Evolutionary conservation across 2,329 filamentous ascomycete genomes (phyloP).

Genomic region (Erysiphe pulchra): DNA sequence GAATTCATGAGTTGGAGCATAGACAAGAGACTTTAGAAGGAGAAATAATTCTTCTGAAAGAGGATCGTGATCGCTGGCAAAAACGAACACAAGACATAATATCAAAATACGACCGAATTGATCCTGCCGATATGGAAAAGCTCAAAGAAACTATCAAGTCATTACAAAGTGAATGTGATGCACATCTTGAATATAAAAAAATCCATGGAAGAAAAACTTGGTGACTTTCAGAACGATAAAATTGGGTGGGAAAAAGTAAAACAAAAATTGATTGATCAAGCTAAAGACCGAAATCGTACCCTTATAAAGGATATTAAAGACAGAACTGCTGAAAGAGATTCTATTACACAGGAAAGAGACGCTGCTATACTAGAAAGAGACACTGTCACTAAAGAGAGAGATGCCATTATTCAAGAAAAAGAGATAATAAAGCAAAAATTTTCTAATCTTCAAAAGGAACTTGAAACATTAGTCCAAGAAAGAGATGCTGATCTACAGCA

Average conservation of each 20-base stretch:
- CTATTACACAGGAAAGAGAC: constrained; percentile 19
- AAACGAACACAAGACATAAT: constrained; percentile 89
- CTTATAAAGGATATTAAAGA: constrained; percentile 28
- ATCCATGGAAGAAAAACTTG: constrained; percentile 26
- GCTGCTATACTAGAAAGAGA: neutral
- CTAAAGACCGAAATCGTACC: constrained; percentile 31
- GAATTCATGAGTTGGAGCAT: constrained; percentile 59
- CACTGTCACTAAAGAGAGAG: constrained; percentile 16
- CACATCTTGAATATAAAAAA: constrained; percentile 14
- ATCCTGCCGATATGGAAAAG: constrained; percentile 76
- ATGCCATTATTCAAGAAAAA: constrained; percentile 17
- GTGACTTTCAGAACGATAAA: constrained; percentile 27
- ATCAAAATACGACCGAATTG: constrained; percentile 83
- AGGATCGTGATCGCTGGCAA: constrained; percentile 85
- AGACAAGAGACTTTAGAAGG: constrained; percentile 40
- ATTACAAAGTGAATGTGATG: constrained; percentile 38
- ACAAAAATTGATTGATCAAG: constrained; percentile 31
- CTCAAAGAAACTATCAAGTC: constrained; percentile 52
- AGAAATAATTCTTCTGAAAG: constrained; percentile 67
- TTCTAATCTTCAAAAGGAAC: constrained; percentile 19
- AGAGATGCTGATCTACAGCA: constrained; percentile 14
- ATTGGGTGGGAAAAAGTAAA: constrained; percentile 25
- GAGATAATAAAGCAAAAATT: constrained; percentile 14
- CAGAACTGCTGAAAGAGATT: constrained; percentile 18
- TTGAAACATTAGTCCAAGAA: constrained; percentile 19